A percentile compares a stretch with the other conserved stretches of the same genome.
Conservation (phyloP, 2,329 filamentous ascomycete species). For the Drechslerella coelobrocha region DNA sequence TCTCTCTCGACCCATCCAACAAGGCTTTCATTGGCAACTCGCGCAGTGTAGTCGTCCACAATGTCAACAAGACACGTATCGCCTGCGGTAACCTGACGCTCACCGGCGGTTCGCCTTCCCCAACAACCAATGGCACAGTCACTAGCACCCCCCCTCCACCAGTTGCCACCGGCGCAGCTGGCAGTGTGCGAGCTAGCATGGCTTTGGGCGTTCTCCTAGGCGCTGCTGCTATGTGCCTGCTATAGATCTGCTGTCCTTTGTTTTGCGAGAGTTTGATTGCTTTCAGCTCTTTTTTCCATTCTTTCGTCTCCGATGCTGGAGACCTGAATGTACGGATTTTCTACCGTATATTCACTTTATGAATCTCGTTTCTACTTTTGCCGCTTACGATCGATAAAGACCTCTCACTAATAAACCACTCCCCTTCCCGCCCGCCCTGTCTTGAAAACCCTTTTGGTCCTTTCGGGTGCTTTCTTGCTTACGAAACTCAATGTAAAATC, state of each 20-base stretch:
- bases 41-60: conserved; percentile 70
- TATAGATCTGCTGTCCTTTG: conserved; percentile 10
- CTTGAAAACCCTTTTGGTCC: background rate
- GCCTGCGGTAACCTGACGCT: conserved; percentile 69
- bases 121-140: conserved; percentile 5
- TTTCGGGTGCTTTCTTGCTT: too few relatives aligned
- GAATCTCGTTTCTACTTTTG: background rate
- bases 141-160: conserved; percentile 2
- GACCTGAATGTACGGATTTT: too few relatives aligned
- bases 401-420: background rate
- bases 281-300: background rate
- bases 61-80: conserved; percentile 65
- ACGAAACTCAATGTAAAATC: background rate
- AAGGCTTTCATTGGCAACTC: conserved; percentile 69
- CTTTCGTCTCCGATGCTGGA: background rate
- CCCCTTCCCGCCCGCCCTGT: background rate
- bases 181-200: conserved; percentile 20
- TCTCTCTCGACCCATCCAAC: conserved; percentile 64
- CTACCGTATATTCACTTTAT: too few relatives aligned
- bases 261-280: background rate
- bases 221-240: conserved; percentile 18
- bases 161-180: conserved; percentile 20
- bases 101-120: background rate
- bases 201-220: conserved; percentile 20
- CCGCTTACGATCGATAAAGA: background rate